A percentile compares a stretch with the other conserved stretches of the same genome.
These are phyloP conservation scores for Trichoderma koningiopsis DNA, from an alignment of 2,329 filamentous ascomycete genomes.

Conservation along the genomic window DNA sequence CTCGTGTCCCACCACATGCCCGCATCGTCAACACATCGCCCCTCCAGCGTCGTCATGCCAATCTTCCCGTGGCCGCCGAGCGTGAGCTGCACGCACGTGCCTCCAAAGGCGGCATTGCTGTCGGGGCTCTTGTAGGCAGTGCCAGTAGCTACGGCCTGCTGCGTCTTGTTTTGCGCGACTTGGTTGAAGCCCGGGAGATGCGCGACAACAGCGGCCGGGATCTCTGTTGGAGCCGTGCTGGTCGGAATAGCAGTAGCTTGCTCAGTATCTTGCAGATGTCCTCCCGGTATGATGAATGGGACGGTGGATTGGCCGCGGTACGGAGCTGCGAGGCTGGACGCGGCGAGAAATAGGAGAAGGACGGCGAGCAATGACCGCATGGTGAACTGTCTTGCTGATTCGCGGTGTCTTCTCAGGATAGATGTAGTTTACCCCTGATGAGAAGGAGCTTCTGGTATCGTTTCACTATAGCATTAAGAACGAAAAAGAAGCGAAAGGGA, in stretches of 20 bases:
- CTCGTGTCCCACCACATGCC: slow-evolving; percentile 33
- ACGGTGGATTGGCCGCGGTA: not conserved
- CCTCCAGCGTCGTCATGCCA: slow-evolving; percentile 31
- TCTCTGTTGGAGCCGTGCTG: not conserved
- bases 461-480: not conserved
- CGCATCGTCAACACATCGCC: slow-evolving; percentile 29
- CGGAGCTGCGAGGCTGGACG: not conserved
- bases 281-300: not conserved
- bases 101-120: slow-evolving; percentile 18
- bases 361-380: slow-evolving; percentile 25
- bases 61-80: slow-evolving; percentile 30
- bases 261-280: not conserved
- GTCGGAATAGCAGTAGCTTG: not conserved
- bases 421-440: not conserved
- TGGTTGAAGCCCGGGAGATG: slow-evolving; percentile 22
- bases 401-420: not conserved
- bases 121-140: not conserved
- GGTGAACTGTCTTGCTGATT: not conserved
- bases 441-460: not conserved
- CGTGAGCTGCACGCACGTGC: slow-evolving; percentile 29
- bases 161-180: slow-evolving; percentile 14
- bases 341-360: not conserved
- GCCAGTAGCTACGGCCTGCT: too few relatives aligned
- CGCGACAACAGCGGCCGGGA: not conserved
- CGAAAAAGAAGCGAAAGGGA: not conserved